phyloP scores from a whole-genome alignment of 2,329 filamentous ascomycete species.

The Fusarium sp. region DNA sequence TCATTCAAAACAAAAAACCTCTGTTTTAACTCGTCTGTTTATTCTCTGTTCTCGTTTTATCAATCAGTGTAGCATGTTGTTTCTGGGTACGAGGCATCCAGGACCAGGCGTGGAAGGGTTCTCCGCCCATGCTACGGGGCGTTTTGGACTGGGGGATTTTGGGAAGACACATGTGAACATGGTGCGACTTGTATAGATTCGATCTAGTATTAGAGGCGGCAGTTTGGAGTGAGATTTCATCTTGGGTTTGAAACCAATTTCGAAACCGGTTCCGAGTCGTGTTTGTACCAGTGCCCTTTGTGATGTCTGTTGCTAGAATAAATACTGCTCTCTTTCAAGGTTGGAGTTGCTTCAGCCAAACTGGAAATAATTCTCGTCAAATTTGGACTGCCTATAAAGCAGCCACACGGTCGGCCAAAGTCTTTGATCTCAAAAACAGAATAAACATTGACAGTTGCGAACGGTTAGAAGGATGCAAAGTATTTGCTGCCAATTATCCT shows the following conservation, averaged over 20 bases:
- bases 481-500: not conserved
- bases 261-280: not conserved
- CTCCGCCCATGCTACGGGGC: constrained; percentile 48
- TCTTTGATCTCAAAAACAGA: not conserved
- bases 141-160: constrained; percentile 45
- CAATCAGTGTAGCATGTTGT: constrained; percentile 45
- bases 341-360: not conserved
- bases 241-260: constrained; percentile 38
- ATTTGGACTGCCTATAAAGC: not conserved
- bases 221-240: constrained; percentile 46
- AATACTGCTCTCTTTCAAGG: not conserved
- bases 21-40: constrained; percentile 25
- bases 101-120: constrained; percentile 43
- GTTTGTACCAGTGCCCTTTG: not conserved
- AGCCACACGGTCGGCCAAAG: not conserved
- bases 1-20: constrained; percentile 31
- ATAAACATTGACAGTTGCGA: not conserved
- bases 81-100: constrained; percentile 48
- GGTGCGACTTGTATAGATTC: constrained; percentile 49
- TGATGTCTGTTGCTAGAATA: not conserved
- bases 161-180: constrained; percentile 48
- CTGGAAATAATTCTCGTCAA: not conserved
- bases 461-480: not conserved
- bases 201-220: constrained; percentile 48
- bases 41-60: constrained; percentile 38